These are phyloP conservation scores for Furcasterigmium sp. DNA, from an alignment of 2,329 filamentous ascomycete genomes.

Conservation along the genomic window DNA sequence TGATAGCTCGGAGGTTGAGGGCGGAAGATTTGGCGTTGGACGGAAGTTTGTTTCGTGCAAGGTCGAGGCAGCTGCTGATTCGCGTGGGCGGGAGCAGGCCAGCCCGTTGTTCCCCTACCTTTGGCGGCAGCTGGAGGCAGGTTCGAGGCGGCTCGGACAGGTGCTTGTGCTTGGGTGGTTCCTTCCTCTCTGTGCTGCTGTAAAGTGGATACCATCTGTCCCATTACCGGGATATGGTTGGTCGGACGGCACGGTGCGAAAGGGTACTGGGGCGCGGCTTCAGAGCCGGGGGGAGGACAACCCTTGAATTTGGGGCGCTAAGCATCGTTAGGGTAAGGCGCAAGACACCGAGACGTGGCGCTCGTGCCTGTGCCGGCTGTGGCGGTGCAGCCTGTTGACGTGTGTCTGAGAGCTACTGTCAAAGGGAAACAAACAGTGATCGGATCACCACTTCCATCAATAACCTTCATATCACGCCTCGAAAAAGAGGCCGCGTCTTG, in stretches of 20 bases:
- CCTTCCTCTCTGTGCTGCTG: not conserved
- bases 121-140: no score
- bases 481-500: no score
- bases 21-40: not conserved
- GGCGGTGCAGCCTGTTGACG: conserved; percentile 6
- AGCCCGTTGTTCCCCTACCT: no score
- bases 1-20: not conserved
- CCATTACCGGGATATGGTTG: not conserved
- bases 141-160: no score
- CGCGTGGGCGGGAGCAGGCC: not conserved
- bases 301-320: conserved; percentile 12
- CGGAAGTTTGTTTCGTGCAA: not conserved
- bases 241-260: conserved; percentile 9
- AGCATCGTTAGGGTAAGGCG: conserved; percentile 6
- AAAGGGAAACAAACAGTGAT: no score
- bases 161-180: not conserved
- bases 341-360: not conserved
- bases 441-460: no score
- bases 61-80: not conserved
- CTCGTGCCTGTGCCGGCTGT: conserved; percentile 3
- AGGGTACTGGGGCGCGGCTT: conserved; percentile 1
- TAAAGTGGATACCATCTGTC: no score
- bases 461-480: no score
- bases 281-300: conserved; percentile 11
- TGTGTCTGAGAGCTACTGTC: no score